Evolutionary conservation across 306 rosid species (phyloP).

Genomic region (Gastrolobium villosum): DNA sequence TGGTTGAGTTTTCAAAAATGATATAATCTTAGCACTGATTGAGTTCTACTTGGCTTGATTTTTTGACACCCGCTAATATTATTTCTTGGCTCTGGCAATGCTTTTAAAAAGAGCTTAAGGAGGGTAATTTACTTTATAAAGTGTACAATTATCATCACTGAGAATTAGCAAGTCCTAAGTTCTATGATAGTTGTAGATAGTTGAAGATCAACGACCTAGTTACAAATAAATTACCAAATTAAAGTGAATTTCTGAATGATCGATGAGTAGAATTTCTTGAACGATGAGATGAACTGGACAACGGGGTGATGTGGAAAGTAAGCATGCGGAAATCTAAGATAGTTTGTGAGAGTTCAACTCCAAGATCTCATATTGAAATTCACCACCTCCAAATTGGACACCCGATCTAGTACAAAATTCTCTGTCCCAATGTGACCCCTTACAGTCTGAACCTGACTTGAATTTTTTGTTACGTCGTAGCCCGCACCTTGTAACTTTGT

Average conservation of each 20-base stretch:
- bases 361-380: constrained; percentile 14
- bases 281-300: constrained; percentile 19
- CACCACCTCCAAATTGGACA: background rate
- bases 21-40: too few species aligned
- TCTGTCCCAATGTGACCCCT: background rate
- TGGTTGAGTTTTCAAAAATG: too few species aligned
- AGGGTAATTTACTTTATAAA: background rate
- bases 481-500: too few species aligned
- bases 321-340: constrained; percentile 43
- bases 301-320: constrained; percentile 45
- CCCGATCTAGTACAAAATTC: background rate
- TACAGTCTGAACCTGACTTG: too few species aligned
- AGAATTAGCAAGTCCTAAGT: background rate
- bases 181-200: background rate
- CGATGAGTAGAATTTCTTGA: background rate
- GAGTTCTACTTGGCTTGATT: too few species aligned
- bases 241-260: constrained; percentile 40
- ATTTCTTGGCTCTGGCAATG: too few species aligned
- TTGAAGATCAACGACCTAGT: background rate
- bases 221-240: constrained; percentile 5
- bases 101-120: background rate
- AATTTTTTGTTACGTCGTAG: background rate
- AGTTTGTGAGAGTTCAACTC: constrained; percentile 14
- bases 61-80: background rate
- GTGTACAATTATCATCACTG: background rate